Base-by-base conservation (phyloP, 164 flowering plant species). In the Aristolochia contorta region DNA sequence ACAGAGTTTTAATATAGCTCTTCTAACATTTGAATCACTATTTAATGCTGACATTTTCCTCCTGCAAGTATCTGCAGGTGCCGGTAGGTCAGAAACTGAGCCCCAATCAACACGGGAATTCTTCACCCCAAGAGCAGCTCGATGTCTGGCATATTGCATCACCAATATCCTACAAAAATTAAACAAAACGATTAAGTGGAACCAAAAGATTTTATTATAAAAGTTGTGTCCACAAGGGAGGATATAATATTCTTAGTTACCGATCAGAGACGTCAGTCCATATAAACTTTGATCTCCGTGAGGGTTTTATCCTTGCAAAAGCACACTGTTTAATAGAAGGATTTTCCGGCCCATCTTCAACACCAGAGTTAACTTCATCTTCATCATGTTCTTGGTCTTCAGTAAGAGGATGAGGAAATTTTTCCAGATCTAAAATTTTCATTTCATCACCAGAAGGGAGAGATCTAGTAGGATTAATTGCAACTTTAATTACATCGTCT, bases 201-300 rank as follows among this genome's bases (percentile, higher is more conserved):
- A 25, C 43, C 43, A 27, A 27, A 27, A 27, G 20, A 9, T 15
- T 51, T 10, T 23, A 8, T 4, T 18, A 14, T 2, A 43, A 20
- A 16, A 0, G 41, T 10, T 3, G 43, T 6, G 7, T 20, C 25
- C 12, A 6, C 12, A 18, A 41, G 18, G 5, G 10, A 48, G 22
- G 15, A 23, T 16, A 45, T 6, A 13, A 4, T 30, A 30, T 56
- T 12, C 20, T 23, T 56, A 19, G 20, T 74, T 81, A 89, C 98
- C 91, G 85, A 56, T 93, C 97, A 45, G 84, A 78, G 60, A 66
- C 68, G 54, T 86, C 91, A 50, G 87, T 78, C 96, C 98, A 93
- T 25, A 61, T 67, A 72, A 79, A 85, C 67, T 75, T 87, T 65
- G 59, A 72, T 57, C 57, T 72, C 12, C 82, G 93, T 48, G 78